These are phyloP conservation scores for Sphagnum magellanicum DNA, from an alignment of 228 moss, liverwort and hornwort genomes.

Conservation along the genomic window DNA sequence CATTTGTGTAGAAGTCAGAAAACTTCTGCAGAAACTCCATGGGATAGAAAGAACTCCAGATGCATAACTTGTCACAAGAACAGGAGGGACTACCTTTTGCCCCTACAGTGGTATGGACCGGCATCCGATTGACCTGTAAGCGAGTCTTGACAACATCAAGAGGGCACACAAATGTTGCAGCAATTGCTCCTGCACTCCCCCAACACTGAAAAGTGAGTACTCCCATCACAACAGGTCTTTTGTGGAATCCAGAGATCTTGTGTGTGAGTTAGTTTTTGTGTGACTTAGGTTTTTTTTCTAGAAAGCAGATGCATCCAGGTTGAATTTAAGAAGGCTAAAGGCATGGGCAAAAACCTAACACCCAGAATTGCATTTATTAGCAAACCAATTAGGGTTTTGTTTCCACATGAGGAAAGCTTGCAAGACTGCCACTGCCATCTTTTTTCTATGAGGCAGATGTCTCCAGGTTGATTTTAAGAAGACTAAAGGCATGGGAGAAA, in stretches of 20 bases:
- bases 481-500: too few relatives aligned
- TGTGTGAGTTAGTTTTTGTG: too few relatives aligned
- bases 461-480: too few relatives aligned
- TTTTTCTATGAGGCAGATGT: too few relatives aligned
- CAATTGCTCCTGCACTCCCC: conserved; percentile 77
- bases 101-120: conserved; percentile 26
- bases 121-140: conserved; percentile 77
- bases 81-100: conserved; percentile 45
- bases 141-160: conserved; percentile 99
- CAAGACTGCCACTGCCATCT: too few relatives aligned
- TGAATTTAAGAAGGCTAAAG: not conserved
- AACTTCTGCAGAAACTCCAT: too few relatives aligned
- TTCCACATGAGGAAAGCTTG: too few relatives aligned
- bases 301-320: not conserved
- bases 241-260: too few relatives aligned
- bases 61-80: not conserved
- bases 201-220: not conserved
- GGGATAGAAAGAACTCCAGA: too few relatives aligned
- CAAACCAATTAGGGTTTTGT: not conserved
- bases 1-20: too few relatives aligned
- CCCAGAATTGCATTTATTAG: not conserved
- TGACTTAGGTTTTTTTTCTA: too few relatives aligned
- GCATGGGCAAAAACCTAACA: not conserved
- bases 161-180: conserved; percentile 97
- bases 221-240: too few relatives aligned